Evolutionary conservation across 2,329 filamentous ascomycete species (phyloP).

Genomic region (Alternaria ventricosa): DNA sequence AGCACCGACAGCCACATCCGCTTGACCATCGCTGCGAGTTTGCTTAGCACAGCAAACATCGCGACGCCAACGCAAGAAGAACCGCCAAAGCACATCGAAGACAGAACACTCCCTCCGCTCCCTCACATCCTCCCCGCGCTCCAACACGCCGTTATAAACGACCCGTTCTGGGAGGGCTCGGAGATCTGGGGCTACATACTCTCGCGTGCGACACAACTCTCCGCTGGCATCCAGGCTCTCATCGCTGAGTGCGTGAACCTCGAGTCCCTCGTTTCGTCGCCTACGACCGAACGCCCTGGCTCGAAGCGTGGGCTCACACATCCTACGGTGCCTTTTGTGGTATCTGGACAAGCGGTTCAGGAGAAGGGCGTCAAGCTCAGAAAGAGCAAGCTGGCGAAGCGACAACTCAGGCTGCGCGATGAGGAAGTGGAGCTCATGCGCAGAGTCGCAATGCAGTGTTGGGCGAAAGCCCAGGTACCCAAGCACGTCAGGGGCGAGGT

Average conservation of each 20-base stretch:
- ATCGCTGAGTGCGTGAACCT: constrained; percentile 53
- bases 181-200: constrained; percentile 54
- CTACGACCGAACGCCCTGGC: constrained; percentile 22
- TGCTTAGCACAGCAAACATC: constrained; percentile 39
- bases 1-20: constrained; percentile 57
- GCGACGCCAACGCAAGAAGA: constrained; percentile 17
- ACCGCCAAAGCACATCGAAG: not conserved
- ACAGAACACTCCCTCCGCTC: constrained; percentile 37
- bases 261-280: constrained; percentile 50
- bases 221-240: constrained; percentile 54
- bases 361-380: constrained; percentile 38
- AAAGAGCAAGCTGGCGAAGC: constrained; percentile 53
- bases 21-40: constrained; percentile 55
- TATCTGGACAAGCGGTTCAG: constrained; percentile 10
- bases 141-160: constrained; percentile 47
- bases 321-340: constrained; percentile 17
- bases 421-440: constrained; percentile 54
- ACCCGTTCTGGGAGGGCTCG: constrained; percentile 51
- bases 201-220: constrained; percentile 52
- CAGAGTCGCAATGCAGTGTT: constrained; percentile 52
- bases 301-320: constrained; percentile 29
- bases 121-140: constrained; percentile 53
- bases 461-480: constrained; percentile 45
- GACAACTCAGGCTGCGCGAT: constrained; percentile 52
- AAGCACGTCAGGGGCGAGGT: constrained; percentile 33